Evolutionary conservation across 2,329 filamentous ascomycete species (phyloP).

Genomic region (Apiospora phragmitis): DNA sequence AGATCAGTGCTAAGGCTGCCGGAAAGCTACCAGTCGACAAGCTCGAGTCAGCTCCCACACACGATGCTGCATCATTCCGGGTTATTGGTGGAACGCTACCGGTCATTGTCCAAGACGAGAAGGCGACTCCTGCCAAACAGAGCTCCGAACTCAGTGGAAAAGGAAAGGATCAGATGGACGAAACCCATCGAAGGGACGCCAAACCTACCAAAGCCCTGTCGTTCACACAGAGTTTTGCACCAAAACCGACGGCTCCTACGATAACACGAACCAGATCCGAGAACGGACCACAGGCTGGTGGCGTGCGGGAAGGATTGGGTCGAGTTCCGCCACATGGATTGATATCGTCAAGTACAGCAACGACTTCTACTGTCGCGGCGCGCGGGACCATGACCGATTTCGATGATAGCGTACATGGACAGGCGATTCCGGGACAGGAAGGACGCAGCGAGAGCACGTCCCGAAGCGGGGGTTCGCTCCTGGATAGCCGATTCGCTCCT

Average conservation of each 20-base stretch:
- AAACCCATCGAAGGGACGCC: background rate
- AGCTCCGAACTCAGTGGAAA: background rate
- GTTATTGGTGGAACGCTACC: background rate
- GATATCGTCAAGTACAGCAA: constrained; percentile 36
- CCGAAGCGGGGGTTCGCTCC: constrained; percentile 30
- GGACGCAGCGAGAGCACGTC: background rate
- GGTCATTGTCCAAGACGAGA: background rate
- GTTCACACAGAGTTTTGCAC: background rate
- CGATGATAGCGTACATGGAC: constrained; percentile 29
- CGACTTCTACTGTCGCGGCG: constrained; percentile 42
- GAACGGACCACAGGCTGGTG: constrained; percentile 15
- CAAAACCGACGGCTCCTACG: background rate
- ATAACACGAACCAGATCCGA: constrained; percentile 6
- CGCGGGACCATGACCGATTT: constrained; percentile 46
- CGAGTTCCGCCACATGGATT: constrained; percentile 30
- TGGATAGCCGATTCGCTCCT: constrained; percentile 44
- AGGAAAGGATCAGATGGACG: background rate
- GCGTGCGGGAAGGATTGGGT: constrained; percentile 27
- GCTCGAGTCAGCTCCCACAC: background rate
- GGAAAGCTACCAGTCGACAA: constrained; percentile 46
- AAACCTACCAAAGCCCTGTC: background rate
- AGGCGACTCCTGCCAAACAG: background rate
- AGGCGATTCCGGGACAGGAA: constrained; percentile 21
- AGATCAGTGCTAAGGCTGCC: constrained; percentile 44
- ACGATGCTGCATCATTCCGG: background rate